Evolutionary conservation across 2,329 filamentous ascomycete genomes (phyloP).

Genomic region (Huntiella bhutanensis): DNA sequence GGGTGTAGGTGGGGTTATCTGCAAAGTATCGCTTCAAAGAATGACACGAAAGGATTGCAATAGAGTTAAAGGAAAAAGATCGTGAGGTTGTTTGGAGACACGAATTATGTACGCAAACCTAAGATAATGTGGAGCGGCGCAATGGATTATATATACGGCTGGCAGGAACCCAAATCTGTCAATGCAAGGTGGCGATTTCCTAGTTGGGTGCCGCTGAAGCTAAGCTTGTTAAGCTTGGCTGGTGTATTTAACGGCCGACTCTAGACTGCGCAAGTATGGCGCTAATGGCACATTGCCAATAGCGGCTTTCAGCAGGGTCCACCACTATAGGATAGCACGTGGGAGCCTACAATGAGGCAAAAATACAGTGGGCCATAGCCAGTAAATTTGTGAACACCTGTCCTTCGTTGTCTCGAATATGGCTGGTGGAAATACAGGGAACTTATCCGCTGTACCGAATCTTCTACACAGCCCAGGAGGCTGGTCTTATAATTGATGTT

Average conservation of each 20-base stretch:
- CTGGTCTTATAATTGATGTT: too few species aligned
- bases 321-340: too few species aligned
- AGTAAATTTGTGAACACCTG: constrained; percentile 1
- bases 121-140: too few species aligned
- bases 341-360: background rate
- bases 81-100: background rate
- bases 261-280: background rate
- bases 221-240: background rate
- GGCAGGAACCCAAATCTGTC: background rate
- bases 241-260: background rate
- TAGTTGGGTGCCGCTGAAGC: background rate
- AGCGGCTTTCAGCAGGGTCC: background rate
- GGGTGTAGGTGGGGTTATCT: background rate
- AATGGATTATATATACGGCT: too few species aligned
- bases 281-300: background rate
- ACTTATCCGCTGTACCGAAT: too few species aligned
- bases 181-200: constrained; percentile 11
- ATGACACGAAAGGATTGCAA: background rate
- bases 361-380: background rate
- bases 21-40: background rate
- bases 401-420: background rate
- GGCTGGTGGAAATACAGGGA: too few species aligned
- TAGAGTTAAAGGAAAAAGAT: background rate
- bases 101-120: background rate
- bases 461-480: too few species aligned